Evolutionary conservation across 1,139 yeast species (phyloP), one percentile per base, ranked within the genome.

Genomic region (Pichia sp.): DNA sequence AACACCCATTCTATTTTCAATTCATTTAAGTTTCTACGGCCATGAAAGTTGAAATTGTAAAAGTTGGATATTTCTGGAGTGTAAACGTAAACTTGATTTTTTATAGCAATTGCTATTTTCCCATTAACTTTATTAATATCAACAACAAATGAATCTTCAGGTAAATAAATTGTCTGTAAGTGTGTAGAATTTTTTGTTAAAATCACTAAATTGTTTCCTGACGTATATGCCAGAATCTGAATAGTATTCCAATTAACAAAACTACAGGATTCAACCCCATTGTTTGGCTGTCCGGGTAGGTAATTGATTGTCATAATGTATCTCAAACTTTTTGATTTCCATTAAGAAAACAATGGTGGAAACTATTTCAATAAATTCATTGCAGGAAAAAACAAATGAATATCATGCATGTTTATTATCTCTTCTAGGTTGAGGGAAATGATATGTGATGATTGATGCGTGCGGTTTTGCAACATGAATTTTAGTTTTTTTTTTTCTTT

Each of bases 211-310:
- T 87, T 89, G 64, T 89, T 87, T 1, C 96, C 97, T 2, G 96
- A 86, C 45, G 92, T 86, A 60, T 90, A 90, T 0, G 80, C 82
- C 27, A 85, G 66, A 8, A 89, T 65, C 46, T 80, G 75, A 50
- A 78, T 79, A 23, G 71, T 71, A 48, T 79, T 79, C 96, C 96
- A 89, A 45, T 68, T 65, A 6, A 73, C 75, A 53, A 82, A 85
- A 48, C 78, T 71, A 24, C 80, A 75, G 1, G 87, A 70, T 51
- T 76, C 74, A 11, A 69, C 67, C 2, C 74, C 63, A 39, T 70
- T 64, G 59, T 82, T 84, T 30, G 92, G 95, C 59, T 86, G 87
- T 1, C 97, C 97, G 3, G 96, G 96, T 32, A 86, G 75, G 59
- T 84, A 85, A 4, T 33, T 33, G 22, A 33, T 24, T 7, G 36